Evolutionary conservation across 1,284 basidiomycete genomes (phyloP).

Genomic region (Malassezia pachydermatis): DNA sequence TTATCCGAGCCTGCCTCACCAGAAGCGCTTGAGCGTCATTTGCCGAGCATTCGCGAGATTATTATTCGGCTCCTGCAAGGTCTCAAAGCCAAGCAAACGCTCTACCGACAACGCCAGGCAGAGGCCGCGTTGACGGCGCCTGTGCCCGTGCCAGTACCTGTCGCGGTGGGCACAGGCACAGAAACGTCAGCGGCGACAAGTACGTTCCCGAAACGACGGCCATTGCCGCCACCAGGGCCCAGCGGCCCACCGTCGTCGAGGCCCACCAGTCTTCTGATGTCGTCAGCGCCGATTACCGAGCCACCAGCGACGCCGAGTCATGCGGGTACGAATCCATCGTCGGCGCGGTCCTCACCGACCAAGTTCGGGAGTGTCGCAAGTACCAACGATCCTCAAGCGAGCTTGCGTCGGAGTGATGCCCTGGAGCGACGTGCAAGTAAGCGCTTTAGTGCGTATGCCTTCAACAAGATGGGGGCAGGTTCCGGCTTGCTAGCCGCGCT

Average conservation of each 20-base stretch:
- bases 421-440: conserved; percentile 87
- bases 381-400: no score
- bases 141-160: neutral
- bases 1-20: conserved; percentile 77
- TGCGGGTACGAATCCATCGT: no score
- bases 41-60: conserved; percentile 81
- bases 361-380: no score
- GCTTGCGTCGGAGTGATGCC: conserved; percentile 72
- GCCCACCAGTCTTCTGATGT: no score
- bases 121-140: conserved; percentile 11
- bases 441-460: conserved; percentile 88
- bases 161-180: no score
- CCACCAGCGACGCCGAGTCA: no score
- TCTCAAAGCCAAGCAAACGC: conserved; percentile 76
- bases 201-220: no score
- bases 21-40: conserved; percentile 74
- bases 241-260: no score
- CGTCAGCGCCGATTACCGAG: no score
- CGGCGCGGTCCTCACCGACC: no score
- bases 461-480: conserved; percentile 72
- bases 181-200: no score
- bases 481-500: conserved; percentile 6
- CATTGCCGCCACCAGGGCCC: no score
- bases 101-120: conserved; percentile 53
- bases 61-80: conserved; percentile 87